A percentile compares a stretch with the other conserved stretches of the same genome.
Conservation (phyloP, 192 early-diverging fungal species). For the Blastocladiella britannica region DNA sequence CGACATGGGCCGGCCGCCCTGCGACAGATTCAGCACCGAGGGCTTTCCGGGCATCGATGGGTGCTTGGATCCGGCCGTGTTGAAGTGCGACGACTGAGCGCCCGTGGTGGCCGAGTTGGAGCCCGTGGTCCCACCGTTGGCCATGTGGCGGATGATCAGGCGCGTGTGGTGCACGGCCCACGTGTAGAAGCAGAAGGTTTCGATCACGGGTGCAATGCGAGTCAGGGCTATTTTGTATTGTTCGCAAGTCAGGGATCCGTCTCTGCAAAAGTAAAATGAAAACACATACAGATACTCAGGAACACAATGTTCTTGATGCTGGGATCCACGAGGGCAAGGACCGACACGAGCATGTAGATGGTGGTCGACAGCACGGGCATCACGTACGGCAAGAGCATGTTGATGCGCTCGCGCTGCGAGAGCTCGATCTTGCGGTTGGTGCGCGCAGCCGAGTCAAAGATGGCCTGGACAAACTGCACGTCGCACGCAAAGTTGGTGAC, state of each 20-base stretch:
- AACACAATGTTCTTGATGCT: too few relatives aligned
- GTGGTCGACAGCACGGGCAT: not conserved
- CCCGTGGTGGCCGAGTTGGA: too few relatives aligned
- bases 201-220: not conserved
- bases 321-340: not conserved
- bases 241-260: too few relatives aligned
- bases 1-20: too few relatives aligned
- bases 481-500: not conserved
- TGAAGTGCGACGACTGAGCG: too few relatives aligned
- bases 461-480: not conserved
- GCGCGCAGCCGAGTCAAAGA: not conserved
- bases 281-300: not conserved
- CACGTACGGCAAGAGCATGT: not conserved
- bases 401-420: not conserved
- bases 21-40: too few relatives aligned
- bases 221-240: not conserved
- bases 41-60: too few relatives aligned
- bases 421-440: too few relatives aligned
- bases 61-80: too few relatives aligned
- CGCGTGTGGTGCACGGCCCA: not conserved
- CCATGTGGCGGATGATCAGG: too few relatives aligned
- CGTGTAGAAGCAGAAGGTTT: not conserved
- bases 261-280: too few relatives aligned
- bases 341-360: not conserved
- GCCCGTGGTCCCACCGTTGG: too few relatives aligned